A percentile compares a stretch with the other conserved stretches of the same genome.
Evolutionary conservation across 1,284 basidiomycete genomes (phyloP).

Genomic region (Bjerkandera adusta): DNA sequence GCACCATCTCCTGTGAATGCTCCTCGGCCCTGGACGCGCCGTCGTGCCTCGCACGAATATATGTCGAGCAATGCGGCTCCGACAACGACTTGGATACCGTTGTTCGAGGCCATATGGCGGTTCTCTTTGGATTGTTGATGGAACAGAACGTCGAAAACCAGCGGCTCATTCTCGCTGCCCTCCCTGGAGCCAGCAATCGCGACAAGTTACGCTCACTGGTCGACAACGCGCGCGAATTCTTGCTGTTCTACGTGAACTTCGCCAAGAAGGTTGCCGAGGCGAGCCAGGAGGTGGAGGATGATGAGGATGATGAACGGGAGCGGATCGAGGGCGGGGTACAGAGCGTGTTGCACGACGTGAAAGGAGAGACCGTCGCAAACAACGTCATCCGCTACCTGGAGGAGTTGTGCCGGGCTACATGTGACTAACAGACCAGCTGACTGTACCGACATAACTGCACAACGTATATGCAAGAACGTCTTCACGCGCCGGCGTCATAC

Average conservation of each 20-base stretch:
- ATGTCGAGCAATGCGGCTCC: slow-evolving; percentile 32
- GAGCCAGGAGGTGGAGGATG: slow-evolving; percentile 21
- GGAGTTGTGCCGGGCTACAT: slow-evolving; percentile 22
- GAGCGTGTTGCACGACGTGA: slow-evolving; percentile 29
- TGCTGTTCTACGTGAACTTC: slow-evolving; percentile 47
- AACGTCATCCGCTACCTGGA: slow-evolving; percentile 53
- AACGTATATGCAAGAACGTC: too few relatives aligned
- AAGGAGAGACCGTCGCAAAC: slow-evolving; percentile 43
- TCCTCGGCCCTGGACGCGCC: slow-evolving; percentile 38
- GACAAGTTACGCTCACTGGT: slow-evolving; percentile 46
- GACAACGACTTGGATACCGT: slow-evolving; percentile 36
- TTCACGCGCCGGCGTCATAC: too few relatives aligned
- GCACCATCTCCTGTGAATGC: slow-evolving; percentile 51
- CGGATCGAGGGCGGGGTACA: slow-evolving; percentile 14
- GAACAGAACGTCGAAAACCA: slow-evolving; percentile 44
- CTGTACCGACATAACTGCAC: slow-evolving; percentile 1
- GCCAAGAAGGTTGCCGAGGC: slow-evolving; percentile 27
- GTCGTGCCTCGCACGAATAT: slow-evolving; percentile 44
- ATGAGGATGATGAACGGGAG: slow-evolving; percentile 22
- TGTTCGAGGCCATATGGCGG: slow-evolving; percentile 65
- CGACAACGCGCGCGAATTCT: slow-evolving; percentile 55
- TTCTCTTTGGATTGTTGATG: slow-evolving; percentile 72
- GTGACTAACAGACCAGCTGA: slow-evolving; percentile 7
- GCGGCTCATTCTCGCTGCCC: slow-evolving; percentile 37
- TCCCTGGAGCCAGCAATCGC: slow-evolving; percentile 36